Percentiles rank a stretch among this genome's conserved stretches.
Evolutionary conservation across 2,329 filamentous ascomycete genomes (phyloP).

Genomic region (Diaporthe humulicola): DNA sequence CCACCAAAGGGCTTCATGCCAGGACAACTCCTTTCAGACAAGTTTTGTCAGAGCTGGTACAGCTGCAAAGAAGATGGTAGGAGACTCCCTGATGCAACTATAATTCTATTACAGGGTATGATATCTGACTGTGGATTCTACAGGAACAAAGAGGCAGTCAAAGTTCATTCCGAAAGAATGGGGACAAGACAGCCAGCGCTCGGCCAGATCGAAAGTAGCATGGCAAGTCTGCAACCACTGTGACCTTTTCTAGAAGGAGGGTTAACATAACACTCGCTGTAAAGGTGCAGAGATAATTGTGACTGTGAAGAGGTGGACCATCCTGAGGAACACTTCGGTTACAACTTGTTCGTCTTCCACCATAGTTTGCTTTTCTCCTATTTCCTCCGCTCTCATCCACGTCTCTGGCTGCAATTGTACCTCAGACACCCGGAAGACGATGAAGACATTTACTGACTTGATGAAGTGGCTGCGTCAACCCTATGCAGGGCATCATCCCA

Average conservation of each 20-base stretch:
- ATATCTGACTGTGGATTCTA: neutral
- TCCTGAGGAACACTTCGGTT: neutral
- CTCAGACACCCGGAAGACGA: neutral
- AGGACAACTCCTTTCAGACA: neutral
- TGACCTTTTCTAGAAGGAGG: neutral
- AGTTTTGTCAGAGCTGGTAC: neutral
- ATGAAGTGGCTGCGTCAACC: neutral
- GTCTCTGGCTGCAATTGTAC: neutral
- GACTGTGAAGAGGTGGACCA: neutral
- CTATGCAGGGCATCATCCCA: neutral
- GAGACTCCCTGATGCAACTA: neutral
- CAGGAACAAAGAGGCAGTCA: neutral
- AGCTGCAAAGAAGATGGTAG: neutral
- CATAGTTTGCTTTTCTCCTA: too few species aligned
- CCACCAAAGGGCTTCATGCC: neutral
- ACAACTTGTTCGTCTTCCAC: neutral
- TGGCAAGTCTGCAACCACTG: neutral
- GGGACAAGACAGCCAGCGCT: too few species aligned
- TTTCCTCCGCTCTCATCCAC: neutral
- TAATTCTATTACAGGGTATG: neutral
- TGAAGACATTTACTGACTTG: neutral
- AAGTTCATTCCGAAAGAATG: neutral
- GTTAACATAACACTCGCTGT: neutral
- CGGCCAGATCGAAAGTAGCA: too few species aligned
- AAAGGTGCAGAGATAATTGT: neutral